These are phyloP conservation scores for Aureobasidium sp. DNA, from an alignment of 2,329 filamentous ascomycete genomes.

Conservation along the genomic window DNA sequence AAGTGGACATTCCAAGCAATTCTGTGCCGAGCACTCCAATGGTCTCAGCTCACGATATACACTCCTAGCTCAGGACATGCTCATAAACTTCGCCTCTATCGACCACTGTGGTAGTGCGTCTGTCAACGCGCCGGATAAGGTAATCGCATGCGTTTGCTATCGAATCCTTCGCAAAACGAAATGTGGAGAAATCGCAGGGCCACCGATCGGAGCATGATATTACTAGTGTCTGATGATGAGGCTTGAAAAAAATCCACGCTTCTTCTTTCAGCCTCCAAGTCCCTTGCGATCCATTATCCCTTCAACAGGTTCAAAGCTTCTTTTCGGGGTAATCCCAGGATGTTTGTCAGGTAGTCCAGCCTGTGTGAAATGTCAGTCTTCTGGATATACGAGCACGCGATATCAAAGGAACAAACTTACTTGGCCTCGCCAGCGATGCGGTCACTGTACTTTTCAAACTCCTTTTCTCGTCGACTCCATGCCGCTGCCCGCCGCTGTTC, in stretches of 20 bases:
- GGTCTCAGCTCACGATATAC: background rate
- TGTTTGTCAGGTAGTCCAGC: conserved; percentile 57
- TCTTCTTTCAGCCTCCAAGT: background rate
- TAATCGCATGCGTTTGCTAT: background rate
- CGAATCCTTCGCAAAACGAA: background rate
- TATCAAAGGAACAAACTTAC: conserved; percentile 47
- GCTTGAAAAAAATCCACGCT: background rate
- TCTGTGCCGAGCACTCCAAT: background rate
- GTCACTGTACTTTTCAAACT: conserved; percentile 66
- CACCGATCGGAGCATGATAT: background rate
- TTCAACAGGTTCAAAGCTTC: conserved; percentile 36
- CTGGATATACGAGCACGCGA: background rate
- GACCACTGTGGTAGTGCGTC: too few species aligned
- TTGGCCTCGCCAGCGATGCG: conserved; percentile 65
- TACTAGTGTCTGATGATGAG: conserved; percentile 8
- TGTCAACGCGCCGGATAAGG: background rate
- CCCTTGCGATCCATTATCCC: background rate
- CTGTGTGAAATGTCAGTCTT: conserved; percentile 31
- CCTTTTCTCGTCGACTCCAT: conserved; percentile 67
- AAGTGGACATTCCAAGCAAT: background rate
- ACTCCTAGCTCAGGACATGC: background rate
- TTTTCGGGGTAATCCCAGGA: conserved; percentile 51
- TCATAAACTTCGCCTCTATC: too few species aligned
- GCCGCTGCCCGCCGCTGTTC: conserved; percentile 56
- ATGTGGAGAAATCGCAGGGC: background rate